phyloP scores from a whole-genome alignment of 148 eudicot genomes.

The Limonium bicolor region DNA sequence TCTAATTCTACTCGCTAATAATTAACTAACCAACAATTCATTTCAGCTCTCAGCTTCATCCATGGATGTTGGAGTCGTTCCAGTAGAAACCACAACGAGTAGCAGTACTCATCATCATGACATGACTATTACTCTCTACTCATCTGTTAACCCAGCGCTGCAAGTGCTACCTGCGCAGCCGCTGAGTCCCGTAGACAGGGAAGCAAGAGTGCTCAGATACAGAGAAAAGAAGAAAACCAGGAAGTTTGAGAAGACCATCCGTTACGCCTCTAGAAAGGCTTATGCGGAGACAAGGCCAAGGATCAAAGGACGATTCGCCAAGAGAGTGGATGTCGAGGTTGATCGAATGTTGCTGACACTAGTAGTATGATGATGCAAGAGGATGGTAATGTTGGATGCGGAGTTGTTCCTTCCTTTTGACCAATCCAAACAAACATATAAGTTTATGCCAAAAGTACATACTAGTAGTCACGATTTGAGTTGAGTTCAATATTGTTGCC shows the following conservation, averaged over 20 bases:
- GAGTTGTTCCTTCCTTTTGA: slow-evolving; percentile 43
- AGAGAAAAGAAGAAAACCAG: slow-evolving; percentile 85
- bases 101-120: too few relatives aligned
- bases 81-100: slow-evolving; percentile 39
- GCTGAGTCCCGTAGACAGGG: slow-evolving; percentile 60
- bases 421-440: too few relatives aligned
- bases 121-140: slow-evolving; percentile 55
- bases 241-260: slow-evolving; percentile 84
- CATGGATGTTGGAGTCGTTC: slow-evolving; percentile 67
- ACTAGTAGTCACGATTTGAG: too few relatives aligned
- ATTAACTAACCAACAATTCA: too few relatives aligned
- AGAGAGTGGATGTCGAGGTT: slow-evolving; percentile 58
- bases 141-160: slow-evolving; percentile 36
- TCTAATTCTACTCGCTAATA: not conserved
- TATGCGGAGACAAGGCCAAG: slow-evolving; percentile 96
- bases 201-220: slow-evolving; percentile 82
- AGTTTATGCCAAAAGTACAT: too few relatives aligned
- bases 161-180: slow-evolving; percentile 57
- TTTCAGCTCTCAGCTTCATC: slow-evolving; percentile 73
- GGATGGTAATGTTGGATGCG: slow-evolving; percentile 32
- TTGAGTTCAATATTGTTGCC: too few relatives aligned
- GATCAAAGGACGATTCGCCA: slow-evolving; percentile 90
- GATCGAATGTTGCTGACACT: slow-evolving; percentile 58
- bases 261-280: slow-evolving; percentile 96
- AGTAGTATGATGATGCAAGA: too few relatives aligned